A percentile compares a stretch with the other conserved stretches of the same genome.
These are phyloP conservation scores for Boletellus deceptivus DNA, from an alignment of 1,284 basidiomycete species.

Conservation along the genomic window DNA sequence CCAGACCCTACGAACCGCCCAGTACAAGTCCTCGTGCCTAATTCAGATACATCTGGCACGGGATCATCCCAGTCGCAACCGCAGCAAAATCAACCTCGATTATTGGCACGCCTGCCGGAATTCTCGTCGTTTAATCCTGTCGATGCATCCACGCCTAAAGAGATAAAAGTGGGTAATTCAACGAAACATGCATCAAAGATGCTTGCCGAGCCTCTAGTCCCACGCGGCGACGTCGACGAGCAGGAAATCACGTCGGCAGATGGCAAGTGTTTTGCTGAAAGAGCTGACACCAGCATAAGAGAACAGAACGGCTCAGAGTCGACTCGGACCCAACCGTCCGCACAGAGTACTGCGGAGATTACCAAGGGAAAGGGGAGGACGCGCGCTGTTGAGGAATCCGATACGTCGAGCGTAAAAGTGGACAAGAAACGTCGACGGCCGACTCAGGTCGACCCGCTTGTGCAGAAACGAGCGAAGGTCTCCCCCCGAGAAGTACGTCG, in stretches of 20 bases:
- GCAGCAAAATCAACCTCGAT: conserved; percentile 13
- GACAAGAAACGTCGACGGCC: conserved; percentile 19
- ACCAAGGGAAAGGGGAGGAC: conserved; percentile 23
- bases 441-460: conserved; percentile 2
- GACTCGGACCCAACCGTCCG: neutral
- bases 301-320: neutral
- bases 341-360: conserved; percentile 4
- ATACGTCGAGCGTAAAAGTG: neutral
- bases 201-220: neutral
- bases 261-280: neutral
- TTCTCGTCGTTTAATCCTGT: conserved; percentile 21
- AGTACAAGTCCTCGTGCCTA: conserved; percentile 31
- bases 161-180: neutral
- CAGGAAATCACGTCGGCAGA: neutral
- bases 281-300: neutral
- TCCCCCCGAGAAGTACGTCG: neutral
- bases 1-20: conserved; percentile 18
- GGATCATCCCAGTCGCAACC: conserved; percentile 30
- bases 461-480: conserved; percentile 16
- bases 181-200: conserved; percentile 5
- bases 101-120: conserved; percentile 3
- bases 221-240: neutral
- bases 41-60: conserved; percentile 29
- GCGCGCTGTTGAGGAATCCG: conserved; percentile 2
- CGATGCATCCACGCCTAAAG: conserved; percentile 21